These are phyloP conservation scores for Entomortierella parvispora DNA, from an alignment of 192 early-diverging fungal genomes.

Conservation along the genomic window DNA sequence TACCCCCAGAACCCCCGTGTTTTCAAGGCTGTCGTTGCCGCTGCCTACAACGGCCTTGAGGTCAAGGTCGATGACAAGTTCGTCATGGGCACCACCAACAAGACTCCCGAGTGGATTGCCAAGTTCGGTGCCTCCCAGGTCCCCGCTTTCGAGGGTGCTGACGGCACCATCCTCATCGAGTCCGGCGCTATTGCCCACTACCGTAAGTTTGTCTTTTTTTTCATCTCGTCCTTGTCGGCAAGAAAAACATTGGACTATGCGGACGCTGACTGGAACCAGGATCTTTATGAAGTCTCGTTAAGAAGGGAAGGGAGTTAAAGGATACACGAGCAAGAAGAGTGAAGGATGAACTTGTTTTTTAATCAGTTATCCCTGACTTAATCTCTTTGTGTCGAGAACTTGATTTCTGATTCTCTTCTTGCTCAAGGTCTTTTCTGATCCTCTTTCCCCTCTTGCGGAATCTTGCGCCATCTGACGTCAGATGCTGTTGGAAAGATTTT, in stretches of 20 bases:
- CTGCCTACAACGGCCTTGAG: constrained; percentile 75
- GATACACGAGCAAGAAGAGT: neutral
- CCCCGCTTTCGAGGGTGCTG: constrained; percentile 81
- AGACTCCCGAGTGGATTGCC: constrained; percentile 78
- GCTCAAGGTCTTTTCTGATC: neutral
- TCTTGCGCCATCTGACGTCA: too few species aligned
- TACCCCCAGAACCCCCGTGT: constrained; percentile 73
- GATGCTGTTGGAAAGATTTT: too few species aligned
- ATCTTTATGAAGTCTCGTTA: neutral
- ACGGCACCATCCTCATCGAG: constrained; percentile 73
- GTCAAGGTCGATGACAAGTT: constrained; percentile 65
- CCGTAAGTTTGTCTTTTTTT: constrained; percentile 56
- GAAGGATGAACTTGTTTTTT: neutral
- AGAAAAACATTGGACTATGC: too few species aligned
- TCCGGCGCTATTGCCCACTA: constrained; percentile 90
- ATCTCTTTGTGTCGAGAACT: neutral
- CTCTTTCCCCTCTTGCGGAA: too few species aligned
- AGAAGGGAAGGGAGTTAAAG: neutral
- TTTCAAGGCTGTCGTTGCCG: constrained; percentile 62
- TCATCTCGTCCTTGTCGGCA: neutral
- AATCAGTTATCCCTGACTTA: constrained; percentile 47
- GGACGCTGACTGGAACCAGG: too few species aligned
- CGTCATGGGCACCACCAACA: constrained; percentile 70
- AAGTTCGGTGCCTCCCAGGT: constrained; percentile 77
- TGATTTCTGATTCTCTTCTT: neutral